phyloP scores from a whole-genome alignment of 129 eudicot genomes.

The Smallanthus sonchifolius region DNA sequence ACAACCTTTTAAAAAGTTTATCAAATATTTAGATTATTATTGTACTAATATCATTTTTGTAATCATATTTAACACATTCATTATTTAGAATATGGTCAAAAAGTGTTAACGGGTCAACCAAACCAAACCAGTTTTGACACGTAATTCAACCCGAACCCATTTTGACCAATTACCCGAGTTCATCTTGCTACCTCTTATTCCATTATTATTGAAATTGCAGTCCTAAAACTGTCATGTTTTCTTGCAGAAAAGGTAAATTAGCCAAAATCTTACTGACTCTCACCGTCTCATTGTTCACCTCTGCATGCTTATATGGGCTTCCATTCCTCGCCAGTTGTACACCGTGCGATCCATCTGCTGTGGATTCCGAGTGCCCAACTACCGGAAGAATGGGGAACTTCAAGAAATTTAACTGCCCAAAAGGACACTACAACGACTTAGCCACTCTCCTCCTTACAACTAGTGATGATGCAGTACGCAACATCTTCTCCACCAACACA shows the following conservation, averaged over 20 bases:
- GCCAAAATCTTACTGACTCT: conserved; percentile 71
- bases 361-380: conserved; percentile 52
- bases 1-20: not conserved
- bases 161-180: not conserved
- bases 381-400: conserved; percentile 66
- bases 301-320: conserved; percentile 84
- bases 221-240: not conserved
- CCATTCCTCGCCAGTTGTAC: conserved; percentile 80
- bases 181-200: not conserved
- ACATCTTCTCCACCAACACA: conserved; percentile 75
- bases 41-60: not conserved
- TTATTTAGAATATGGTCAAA: not conserved
- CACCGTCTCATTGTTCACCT: conserved; percentile 71
- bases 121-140: not conserved
- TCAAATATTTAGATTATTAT: not conserved
- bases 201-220: not conserved
- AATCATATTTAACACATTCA: not conserved
- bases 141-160: not conserved
- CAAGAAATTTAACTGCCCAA: conserved; percentile 94
- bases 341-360: conserved; percentile 55
- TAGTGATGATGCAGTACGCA: conserved; percentile 80
- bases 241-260: conserved; percentile 73
- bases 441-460: conserved; percentile 86
- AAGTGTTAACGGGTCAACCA: not conserved
- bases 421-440: conserved; percentile 81